Base-by-base conservation (phyloP, 257 asterid species). In the Echites panduratus region DNA sequence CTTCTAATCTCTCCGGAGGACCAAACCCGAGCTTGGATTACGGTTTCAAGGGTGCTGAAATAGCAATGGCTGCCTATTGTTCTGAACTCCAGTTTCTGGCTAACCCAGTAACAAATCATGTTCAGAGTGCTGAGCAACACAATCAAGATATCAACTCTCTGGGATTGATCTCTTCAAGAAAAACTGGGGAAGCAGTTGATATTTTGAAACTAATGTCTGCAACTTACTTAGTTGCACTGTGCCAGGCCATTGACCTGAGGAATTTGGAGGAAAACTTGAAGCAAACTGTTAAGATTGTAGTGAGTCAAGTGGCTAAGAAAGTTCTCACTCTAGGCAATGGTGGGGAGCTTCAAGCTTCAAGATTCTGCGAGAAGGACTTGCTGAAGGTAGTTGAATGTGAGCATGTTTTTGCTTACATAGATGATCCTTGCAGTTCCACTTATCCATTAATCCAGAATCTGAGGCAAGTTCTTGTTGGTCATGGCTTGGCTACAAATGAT, bases 121-220 rank as follows among this genome's bases (percentile, higher is more conserved):
- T 79, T 8, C 79, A 79, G 59, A 79, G 76, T 45, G 79, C 82
- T 17, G 82, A 79, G 75, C 82, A 74, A 45, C 82, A 79, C 48
- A 79, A 79, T n/a, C 82, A 79, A 45, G 82, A 79, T 74, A 62
- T 79, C 22, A 79, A 79, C 78, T 79, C 82, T 53, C 54, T 79
- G 16, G 82, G 82, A 35, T 49, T 79, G 44, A 79, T 79, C 9
- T 79, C 82, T 29, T 70, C 82, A 10, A 52, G 79, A 9, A 79
- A 78, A 61, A 74, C 82, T 8, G 79, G 73, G 2, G 82, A 79
- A 45, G 76, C 82, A 16, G 73, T 79, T 1, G 82, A 79, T 2
- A 79, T 79, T 7, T 26, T 79, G 66, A 79, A 74, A 32, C 71
- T 79, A 10, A 79, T 79, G 82, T 69, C 75, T 1, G 70, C 82